phyloP scores from a whole-genome alignment of 768 basidiomycete genomes.

The Pleurotus sapidus region DNA sequence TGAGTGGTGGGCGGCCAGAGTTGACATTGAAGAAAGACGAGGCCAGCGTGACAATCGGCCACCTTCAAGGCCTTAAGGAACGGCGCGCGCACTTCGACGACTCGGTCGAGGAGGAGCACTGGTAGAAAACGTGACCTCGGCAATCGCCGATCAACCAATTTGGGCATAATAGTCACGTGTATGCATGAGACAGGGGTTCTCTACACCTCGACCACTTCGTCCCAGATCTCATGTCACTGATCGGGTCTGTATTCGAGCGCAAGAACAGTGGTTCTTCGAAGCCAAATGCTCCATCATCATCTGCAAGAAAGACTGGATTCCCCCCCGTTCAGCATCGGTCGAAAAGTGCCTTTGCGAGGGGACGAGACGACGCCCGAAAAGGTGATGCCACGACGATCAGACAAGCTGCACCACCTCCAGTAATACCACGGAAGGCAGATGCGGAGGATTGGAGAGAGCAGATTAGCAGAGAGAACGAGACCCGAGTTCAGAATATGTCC shows the following conservation, averaged over 20 bases:
- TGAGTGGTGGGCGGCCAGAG: conserved; percentile 6
- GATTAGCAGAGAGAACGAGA: conserved; percentile 66
- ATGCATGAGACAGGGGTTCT: too few species aligned
- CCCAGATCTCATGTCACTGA: conserved; percentile 10
- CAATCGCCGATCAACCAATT: too few species aligned
- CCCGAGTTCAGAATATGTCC: conserved; percentile 63
- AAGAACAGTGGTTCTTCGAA: conserved; percentile 22
- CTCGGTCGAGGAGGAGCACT: too few species aligned
- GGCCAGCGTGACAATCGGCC: conserved; percentile 6
- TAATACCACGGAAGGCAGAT: conserved; percentile 4
- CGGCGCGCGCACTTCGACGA: too few species aligned
- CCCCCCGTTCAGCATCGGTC: conserved; percentile 64
- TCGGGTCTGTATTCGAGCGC: conserved; percentile 51
- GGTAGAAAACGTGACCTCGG: too few species aligned
- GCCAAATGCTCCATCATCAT: conserved; percentile 22
- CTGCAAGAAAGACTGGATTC: conserved; percentile 48
- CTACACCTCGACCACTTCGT: too few species aligned
- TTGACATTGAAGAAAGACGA: conserved; percentile 5
- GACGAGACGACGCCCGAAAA: conserved; percentile 35
- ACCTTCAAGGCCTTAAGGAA: too few species aligned
- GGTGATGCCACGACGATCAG: conserved; percentile 14
- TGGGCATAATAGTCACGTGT: too few species aligned
- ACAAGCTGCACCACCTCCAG: conserved; percentile 23
- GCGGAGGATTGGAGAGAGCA: conserved; percentile 48
- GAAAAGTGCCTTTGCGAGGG: conserved; percentile 58